Percentiles rank a stretch among this genome's conserved stretches.
Conservation (phyloP, 2,329 filamentous ascomycete species). For the Aspergillus ruber region DNA sequence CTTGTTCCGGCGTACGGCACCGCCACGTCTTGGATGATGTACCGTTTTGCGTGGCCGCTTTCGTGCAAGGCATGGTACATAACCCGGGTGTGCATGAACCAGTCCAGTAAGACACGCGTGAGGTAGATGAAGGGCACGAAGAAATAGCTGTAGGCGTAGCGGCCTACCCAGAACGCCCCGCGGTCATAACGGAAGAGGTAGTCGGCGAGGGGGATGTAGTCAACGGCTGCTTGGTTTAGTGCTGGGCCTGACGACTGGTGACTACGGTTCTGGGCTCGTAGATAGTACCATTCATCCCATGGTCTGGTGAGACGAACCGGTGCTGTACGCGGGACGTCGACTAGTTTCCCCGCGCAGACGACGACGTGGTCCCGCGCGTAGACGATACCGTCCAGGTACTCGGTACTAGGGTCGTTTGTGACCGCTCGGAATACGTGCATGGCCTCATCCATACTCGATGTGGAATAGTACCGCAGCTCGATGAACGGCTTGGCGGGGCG, state of each 20-base stretch:
- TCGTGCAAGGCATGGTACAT: conserved; percentile 56
- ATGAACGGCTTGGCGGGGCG: conserved; percentile 52
- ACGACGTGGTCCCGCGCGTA: conserved; percentile 52
- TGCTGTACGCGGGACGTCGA: conserved; percentile 34
- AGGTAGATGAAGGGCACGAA: conserved; percentile 52
- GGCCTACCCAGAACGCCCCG: conserved; percentile 59
- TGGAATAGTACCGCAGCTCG: conserved; percentile 55
- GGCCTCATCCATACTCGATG: conserved; percentile 44
- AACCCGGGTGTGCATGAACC: conserved; percentile 52
- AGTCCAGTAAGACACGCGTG: conserved; percentile 52
- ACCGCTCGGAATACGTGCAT: conserved; percentile 45
- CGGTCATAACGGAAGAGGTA: conserved; percentile 50
- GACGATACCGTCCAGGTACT: conserved; percentile 66
- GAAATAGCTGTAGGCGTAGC: conserved; percentile 57
- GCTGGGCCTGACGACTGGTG: conserved; percentile 48
- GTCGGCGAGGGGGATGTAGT: conserved; percentile 41
- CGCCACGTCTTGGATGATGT: conserved; percentile 56
- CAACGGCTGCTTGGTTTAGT: conserved; percentile 46
- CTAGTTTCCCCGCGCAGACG: conserved; percentile 55
- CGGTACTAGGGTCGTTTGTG: conserved; percentile 37
- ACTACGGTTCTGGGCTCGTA: conserved; percentile 48
- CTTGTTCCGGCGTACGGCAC: conserved; percentile 47
- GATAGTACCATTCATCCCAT: conserved; percentile 66
- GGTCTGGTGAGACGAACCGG: conserved; percentile 50
- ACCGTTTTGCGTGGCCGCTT: conserved; percentile 46